Percentiles rank a stretch among this genome's conserved stretches.
Conservation (phyloP, 305 asterid species). For the Plantago coronopus region DNA sequence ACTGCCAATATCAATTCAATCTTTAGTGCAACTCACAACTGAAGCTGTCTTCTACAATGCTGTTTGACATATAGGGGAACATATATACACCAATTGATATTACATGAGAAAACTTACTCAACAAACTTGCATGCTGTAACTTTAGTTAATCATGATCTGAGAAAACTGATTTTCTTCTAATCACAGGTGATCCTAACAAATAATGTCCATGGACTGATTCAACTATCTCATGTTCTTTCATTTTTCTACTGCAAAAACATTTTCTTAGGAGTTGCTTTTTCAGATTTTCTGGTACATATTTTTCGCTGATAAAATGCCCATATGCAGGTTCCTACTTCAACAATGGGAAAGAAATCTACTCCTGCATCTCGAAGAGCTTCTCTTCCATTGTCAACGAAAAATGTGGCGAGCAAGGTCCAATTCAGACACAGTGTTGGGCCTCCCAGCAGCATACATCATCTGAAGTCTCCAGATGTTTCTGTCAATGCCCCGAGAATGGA, state of each 20-base stretch:
- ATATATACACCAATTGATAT: too few species aligned
- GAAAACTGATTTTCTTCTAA: too few species aligned
- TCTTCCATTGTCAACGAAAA: constrained; percentile 54
- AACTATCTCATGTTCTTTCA: background rate
- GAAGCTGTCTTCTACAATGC: too few species aligned
- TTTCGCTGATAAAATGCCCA: constrained; percentile 14
- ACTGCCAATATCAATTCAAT: too few species aligned
- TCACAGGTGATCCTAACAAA: too few species aligned
- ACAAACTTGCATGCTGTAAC: too few species aligned
- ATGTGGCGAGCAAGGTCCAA: constrained; percentile 31
- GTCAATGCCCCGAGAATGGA: constrained; percentile 79
- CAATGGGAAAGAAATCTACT: constrained; percentile 48
- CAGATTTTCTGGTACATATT: constrained; percentile 18
- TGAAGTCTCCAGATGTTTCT: constrained; percentile 68
- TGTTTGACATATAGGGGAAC: too few species aligned
- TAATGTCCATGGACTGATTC: too few species aligned
- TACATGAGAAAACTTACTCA: too few species aligned
- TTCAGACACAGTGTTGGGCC: constrained; percentile 37
- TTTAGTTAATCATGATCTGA: too few species aligned
- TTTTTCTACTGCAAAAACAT: background rate
- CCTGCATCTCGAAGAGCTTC: constrained; percentile 65
- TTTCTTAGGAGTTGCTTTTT: constrained; percentile 17
- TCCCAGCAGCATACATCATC: constrained; percentile 35
- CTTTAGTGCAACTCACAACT: too few species aligned
- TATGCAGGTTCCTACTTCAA: constrained; percentile 54